Percentiles rank a stretch among this genome's conserved stretches.
Evolutionary conservation across 805 yeast genomes (phyloP).

Genomic region (Metschnikowia cubensis): DNA sequence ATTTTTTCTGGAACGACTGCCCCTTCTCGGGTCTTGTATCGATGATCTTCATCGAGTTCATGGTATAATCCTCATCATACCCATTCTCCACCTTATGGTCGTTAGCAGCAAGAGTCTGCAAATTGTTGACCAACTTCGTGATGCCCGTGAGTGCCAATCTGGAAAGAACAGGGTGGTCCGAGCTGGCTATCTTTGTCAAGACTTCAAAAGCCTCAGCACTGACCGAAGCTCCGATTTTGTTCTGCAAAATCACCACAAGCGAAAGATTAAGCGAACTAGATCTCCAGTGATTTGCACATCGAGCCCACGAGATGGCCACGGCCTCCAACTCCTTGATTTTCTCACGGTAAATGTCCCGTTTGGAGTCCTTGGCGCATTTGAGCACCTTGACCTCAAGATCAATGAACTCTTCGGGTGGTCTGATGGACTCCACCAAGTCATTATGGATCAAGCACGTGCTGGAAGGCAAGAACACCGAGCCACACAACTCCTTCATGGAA

Average conservation of each 20-base stretch:
- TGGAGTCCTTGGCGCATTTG: constrained; percentile 57
- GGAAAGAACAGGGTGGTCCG: constrained; percentile 68
- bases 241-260: constrained; percentile 50
- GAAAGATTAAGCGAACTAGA: constrained; percentile 45
- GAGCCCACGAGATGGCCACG: constrained; percentile 24
- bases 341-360: constrained; percentile 42
- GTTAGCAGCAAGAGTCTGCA: constrained; percentile 41
- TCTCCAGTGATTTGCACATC: constrained; percentile 52
- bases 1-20: constrained; percentile 36
- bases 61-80: constrained; percentile 32
- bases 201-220: constrained; percentile 37
- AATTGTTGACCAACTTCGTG: constrained; percentile 39
- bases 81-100: constrained; percentile 46
- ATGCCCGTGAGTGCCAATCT: constrained; percentile 58
- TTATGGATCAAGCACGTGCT: constrained; percentile 48
- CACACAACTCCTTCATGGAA: constrained; percentile 38
- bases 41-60: constrained; percentile 37
- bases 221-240: constrained; percentile 46
- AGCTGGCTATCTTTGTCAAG: constrained; percentile 45
- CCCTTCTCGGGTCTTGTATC: constrained; percentile 38
- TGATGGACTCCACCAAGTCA: constrained; percentile 40
- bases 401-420: constrained; percentile 59
- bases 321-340: constrained; percentile 43
- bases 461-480: constrained; percentile 31
- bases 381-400: constrained; percentile 58